phyloP scores from a whole-genome alignment of 495 filamentous ascomycete species.

The Podospora tetraspora region DNA sequence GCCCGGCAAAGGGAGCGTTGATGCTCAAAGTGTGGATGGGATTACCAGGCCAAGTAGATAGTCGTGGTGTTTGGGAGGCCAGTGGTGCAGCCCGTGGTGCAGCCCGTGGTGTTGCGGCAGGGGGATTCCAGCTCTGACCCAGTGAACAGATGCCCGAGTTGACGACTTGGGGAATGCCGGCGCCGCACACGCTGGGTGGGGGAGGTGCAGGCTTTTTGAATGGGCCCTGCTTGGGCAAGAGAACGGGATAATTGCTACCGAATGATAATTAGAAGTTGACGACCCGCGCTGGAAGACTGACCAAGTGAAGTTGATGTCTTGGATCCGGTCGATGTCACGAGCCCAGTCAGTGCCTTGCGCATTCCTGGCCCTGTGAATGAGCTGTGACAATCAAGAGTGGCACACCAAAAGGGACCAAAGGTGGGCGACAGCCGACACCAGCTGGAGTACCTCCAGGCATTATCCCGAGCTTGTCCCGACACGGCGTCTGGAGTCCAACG shows the following conservation, averaged over 20 bases:
- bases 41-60: neutral
- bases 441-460: neutral
- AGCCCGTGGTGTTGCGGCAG: neutral
- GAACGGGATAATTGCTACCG: neutral
- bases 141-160: neutral
- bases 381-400: neutral
- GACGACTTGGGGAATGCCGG: neutral
- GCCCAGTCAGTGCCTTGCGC: conserved; percentile 2
- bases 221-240: neutral
- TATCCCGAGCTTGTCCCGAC: conserved; percentile 6
- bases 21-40: neutral
- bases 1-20: neutral
- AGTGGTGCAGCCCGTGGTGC: neutral
- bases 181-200: neutral
- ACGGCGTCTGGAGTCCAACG: conserved; percentile 13
- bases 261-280: neutral
- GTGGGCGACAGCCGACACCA: neutral
- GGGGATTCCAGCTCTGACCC: neutral
- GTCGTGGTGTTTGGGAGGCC: neutral
- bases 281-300: neutral
- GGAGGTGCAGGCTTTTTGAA: neutral
- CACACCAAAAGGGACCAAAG: neutral
- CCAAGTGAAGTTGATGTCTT: neutral
- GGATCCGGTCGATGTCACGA: conserved; percentile 12
- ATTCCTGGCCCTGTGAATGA: neutral